These are phyloP conservation scores for Craspedostauros australis DNA, from an alignment of 108 stramenopile species.

Conservation along the genomic window DNA sequence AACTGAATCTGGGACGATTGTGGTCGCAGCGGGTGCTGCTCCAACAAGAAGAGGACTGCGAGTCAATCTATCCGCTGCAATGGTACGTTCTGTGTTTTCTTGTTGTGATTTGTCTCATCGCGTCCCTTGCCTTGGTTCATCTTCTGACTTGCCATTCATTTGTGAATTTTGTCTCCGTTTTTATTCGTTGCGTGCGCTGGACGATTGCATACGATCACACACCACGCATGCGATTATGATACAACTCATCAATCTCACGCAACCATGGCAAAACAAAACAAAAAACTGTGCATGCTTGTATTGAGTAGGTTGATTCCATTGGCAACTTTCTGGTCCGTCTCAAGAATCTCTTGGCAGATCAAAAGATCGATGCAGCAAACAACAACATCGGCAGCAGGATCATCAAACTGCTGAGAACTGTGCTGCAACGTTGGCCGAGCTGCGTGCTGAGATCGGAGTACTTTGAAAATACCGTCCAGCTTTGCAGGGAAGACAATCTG, in stretches of 20 bases:
- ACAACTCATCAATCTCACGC: no score
- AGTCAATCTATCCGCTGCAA: no score
- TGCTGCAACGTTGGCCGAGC: slow-evolving; percentile 23
- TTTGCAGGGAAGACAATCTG: slow-evolving; percentile 26
- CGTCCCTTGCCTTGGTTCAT: no score
- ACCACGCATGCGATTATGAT: no score
- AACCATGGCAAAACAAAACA: no score
- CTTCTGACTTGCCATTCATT: slow-evolving; percentile 3
- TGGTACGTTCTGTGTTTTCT: no score
- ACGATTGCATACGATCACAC: no score
- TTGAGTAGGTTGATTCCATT: slow-evolving; percentile 51
- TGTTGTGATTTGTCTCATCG: no score
- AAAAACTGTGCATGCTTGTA: slow-evolving; percentile 1
- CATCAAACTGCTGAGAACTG: slow-evolving; percentile 17
- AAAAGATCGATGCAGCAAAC: slow-evolving; percentile 17
- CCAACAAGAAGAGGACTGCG: no score
- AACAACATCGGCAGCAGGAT: slow-evolving; percentile 13
- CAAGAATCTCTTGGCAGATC: slow-evolving; percentile 67
- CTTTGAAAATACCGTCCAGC: slow-evolving; percentile 55
- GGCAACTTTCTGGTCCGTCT: slow-evolving; percentile 79
- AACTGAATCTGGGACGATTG: background rate
- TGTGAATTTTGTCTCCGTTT: slow-evolving; percentile 4
- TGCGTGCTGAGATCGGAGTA: slow-evolving; percentile 34
- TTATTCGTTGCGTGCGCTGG: no score
- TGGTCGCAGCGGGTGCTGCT: no score